phyloP scores from a whole-genome alignment of 2,329 filamentous ascomycete species.

The Penicillium sp. region DNA sequence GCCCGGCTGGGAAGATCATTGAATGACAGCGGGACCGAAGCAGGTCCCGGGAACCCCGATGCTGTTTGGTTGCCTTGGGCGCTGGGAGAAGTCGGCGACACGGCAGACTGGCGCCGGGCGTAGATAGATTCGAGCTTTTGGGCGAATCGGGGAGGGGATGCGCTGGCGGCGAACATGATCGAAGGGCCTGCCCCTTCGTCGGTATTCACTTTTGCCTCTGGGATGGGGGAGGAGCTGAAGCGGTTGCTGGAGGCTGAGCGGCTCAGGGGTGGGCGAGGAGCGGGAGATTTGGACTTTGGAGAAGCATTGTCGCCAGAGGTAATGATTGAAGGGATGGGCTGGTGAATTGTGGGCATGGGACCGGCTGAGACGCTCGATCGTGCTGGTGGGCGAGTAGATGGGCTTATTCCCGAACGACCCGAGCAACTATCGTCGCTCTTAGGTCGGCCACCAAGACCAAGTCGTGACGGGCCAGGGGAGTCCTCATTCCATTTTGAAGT shows the following conservation, averaged over 20 bases:
- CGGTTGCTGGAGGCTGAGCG: constrained; percentile 39
- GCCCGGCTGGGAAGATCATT: constrained; percentile 83
- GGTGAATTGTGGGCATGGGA: constrained; percentile 6
- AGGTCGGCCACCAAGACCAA: constrained; percentile 5
- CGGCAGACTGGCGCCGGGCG: constrained; percentile 29
- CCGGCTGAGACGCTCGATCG: constrained; percentile 4
- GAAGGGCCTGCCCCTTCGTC: constrained; percentile 64
- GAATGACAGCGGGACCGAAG: constrained; percentile 72
- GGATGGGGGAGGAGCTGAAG: constrained; percentile 74
- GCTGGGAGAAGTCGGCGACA: constrained; percentile 17
- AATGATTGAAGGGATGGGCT: constrained; percentile 30
- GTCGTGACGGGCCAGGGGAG: constrained; percentile 6
- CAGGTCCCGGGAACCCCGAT: constrained; percentile 58
- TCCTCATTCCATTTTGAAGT: constrained; percentile 5
- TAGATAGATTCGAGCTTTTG: constrained; percentile 42
- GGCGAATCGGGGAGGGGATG: constrained; percentile 36
- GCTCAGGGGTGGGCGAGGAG: constrained; percentile 29
- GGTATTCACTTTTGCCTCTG: constrained; percentile 66
- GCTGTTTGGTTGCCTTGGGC: constrained; percentile 33
- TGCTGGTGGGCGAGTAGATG: constrained; percentile 8
- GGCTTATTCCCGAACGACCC: constrained; percentile 11
- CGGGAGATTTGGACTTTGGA: constrained; percentile 23
- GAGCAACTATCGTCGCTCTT: constrained; percentile 18
- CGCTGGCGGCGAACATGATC: constrained; percentile 70
- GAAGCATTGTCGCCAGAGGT: constrained; percentile 27